Percentiles rank a stretch among this genome's conserved stretches.
phyloP scores from a whole-genome alignment of 305 asterid species.

The Solanum hybrid region DNA sequence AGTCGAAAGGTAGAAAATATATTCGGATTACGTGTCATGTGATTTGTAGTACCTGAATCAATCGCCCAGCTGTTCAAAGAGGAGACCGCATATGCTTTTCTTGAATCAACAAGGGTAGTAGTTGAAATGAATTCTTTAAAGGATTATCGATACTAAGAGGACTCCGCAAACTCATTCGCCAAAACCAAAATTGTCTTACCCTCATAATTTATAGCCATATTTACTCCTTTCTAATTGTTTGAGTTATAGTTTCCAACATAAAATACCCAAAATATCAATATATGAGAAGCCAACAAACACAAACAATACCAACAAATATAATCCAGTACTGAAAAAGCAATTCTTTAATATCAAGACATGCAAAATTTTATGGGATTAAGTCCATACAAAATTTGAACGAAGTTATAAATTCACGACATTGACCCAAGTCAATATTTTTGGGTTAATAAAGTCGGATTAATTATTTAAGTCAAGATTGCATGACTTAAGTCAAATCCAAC shows the following conservation, averaged over 20 bases:
- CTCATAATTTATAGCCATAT: background rate
- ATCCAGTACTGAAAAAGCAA: background rate
- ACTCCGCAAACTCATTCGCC: background rate
- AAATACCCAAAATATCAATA: background rate
- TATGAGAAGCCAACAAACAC: background rate
- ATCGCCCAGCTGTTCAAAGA: background rate
- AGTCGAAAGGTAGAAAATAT: background rate
- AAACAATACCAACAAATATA: background rate
- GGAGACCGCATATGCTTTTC: background rate
- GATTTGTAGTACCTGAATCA: background rate
- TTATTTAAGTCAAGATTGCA: background rate
- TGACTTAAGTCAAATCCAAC: background rate
- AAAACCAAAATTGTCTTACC: background rate
- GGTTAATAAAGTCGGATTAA: no score
- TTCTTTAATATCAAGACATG: background rate
- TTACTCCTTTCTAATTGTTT: background rate
- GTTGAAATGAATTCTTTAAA: background rate
- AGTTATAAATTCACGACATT: no score
- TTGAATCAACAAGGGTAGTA: background rate
- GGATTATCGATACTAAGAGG: background rate
- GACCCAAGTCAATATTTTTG: no score
- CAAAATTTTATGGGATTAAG: no score
- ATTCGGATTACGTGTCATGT: background rate
- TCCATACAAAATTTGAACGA: no score
- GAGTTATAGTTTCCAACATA: background rate